Conservation (phyloP, 2,329 filamentous ascomycete species). For the Calonectria multiphialidica region DNA sequence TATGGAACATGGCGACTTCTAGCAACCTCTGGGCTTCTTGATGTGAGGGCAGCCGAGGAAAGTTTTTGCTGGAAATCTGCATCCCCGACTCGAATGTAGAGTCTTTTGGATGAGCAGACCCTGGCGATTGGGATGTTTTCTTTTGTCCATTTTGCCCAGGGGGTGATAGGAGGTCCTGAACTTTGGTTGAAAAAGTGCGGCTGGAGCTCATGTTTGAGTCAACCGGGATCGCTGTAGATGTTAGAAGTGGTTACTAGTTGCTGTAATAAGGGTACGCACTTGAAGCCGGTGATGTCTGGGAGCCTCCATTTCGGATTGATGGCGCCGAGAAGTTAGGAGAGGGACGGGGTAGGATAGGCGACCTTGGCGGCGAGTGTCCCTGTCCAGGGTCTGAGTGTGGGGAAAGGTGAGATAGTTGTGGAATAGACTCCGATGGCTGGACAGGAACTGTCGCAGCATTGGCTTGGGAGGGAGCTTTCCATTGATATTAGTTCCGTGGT, state of each 20-base stretch:
- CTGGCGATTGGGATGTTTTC: conserved; percentile 35
- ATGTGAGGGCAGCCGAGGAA: conserved; percentile 37
- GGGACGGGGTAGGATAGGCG: conserved; percentile 38
- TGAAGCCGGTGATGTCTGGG: conserved; percentile 37
- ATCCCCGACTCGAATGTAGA: conserved; percentile 29
- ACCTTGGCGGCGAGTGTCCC: conserved; percentile 31
- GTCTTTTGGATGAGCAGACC: conserved; percentile 32
- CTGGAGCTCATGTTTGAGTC: conserved; percentile 41
- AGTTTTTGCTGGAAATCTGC: conserved; percentile 37
- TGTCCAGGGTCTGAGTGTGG: conserved; percentile 32
- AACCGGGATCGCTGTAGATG: conserved; percentile 36
- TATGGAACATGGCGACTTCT: conserved; percentile 40
- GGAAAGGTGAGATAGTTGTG: conserved; percentile 32
- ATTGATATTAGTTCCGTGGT: conserved; percentile 12
- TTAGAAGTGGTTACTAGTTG: neutral
- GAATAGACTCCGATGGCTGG: conserved; percentile 23
- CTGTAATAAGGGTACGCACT: conserved; percentile 22
- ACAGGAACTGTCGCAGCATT: conserved; percentile 13
- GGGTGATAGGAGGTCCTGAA: conserved; percentile 39
- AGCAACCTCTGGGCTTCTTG: conserved; percentile 39
- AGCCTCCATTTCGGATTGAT: conserved; percentile 11
- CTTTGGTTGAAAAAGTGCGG: conserved; percentile 40
- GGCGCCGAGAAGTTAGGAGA: conserved; percentile 42
- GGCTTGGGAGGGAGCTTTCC: conserved; percentile 16
- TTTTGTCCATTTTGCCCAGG: conserved; percentile 26